A percentile compares a stretch with the other conserved stretches of the same genome.
Evolutionary conservation across 2,329 filamentous ascomycete species (phyloP).

Genomic region (Aspergillus aculeatus): DNA sequence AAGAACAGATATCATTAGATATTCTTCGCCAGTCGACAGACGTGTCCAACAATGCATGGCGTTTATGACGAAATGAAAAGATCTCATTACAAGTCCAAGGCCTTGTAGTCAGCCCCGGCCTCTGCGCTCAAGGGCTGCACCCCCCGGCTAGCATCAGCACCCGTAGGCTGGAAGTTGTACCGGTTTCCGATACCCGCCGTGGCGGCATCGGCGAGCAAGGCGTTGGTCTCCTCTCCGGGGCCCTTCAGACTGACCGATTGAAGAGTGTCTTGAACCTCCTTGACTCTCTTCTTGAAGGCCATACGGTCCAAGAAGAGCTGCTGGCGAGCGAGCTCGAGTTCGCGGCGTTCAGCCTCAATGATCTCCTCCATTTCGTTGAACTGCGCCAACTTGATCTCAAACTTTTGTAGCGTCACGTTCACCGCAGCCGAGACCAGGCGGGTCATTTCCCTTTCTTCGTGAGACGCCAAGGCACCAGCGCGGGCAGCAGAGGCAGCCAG

Average conservation of each 20-base stretch:
- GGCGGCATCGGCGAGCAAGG: constrained; percentile 35
- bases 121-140: constrained; percentile 43
- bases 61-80: constrained; percentile 6
- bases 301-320: constrained; percentile 91
- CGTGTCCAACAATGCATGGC: constrained; percentile 1
- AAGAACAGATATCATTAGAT: constrained; percentile 20
- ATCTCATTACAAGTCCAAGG: constrained; percentile 40
- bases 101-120: constrained; percentile 42
- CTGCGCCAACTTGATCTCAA: constrained; percentile 92
- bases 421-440: constrained; percentile 87
- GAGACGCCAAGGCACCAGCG: constrained; percentile 82
- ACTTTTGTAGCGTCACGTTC: constrained; percentile 91
- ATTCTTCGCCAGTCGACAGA: constrained; percentile 24
- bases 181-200: constrained; percentile 39
- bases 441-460: constrained; percentile 96
- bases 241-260: constrained; percentile 44
- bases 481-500: constrained; percentile 84
- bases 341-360: constrained; percentile 84
- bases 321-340: constrained; percentile 87
- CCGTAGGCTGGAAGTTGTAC: constrained; percentile 42
- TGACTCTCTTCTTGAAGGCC: constrained; percentile 82
- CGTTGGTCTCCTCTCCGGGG: constrained; percentile 41
- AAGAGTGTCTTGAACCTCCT: constrained; percentile 75
- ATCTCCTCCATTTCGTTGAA: constrained; percentile 96
- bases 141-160: constrained; percentile 29